Evolutionary conservation across 257 asterid genomes (phyloP).

Genomic region (Nicotiana obtusifolia): DNA sequence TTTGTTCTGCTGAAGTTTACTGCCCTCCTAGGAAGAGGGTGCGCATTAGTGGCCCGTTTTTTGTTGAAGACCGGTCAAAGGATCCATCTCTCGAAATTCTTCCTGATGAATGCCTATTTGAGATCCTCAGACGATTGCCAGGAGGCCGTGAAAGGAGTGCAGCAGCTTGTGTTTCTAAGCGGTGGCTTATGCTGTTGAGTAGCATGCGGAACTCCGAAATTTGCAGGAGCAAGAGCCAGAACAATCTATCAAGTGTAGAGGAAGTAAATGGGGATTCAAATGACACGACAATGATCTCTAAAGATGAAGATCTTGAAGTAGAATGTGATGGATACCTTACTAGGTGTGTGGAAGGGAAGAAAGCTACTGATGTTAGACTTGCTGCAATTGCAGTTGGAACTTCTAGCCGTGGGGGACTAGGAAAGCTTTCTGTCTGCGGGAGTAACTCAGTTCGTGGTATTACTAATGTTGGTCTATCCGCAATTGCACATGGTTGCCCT

Average conservation of each 20-base stretch:
- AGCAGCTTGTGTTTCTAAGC: conserved; percentile 81
- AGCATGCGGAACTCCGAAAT: conserved; percentile 56
- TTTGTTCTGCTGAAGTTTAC: conserved; percentile 53
- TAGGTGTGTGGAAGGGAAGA: conserved; percentile 18
- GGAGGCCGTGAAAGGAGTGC: conserved; percentile 71
- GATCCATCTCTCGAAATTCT: conserved; percentile 64
- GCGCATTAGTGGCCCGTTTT: conserved; percentile 48
- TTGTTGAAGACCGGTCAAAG: conserved; percentile 23
- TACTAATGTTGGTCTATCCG: conserved; percentile 11
- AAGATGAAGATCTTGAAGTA: conserved; percentile 6
- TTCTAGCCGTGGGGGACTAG: conserved; percentile 20
- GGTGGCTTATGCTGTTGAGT: conserved; percentile 69
- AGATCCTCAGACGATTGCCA: conserved; percentile 66
- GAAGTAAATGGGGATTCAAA: not conserved
- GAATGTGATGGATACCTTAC: conserved; percentile 19
- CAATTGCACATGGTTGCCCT: conserved; percentile 20
- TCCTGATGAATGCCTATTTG: conserved; percentile 84
- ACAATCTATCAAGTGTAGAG: conserved; percentile 10
- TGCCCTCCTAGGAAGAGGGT: conserved; percentile 70
- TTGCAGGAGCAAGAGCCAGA: conserved; percentile 28
- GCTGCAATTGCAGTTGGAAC: conserved; percentile 19
- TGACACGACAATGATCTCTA: conserved; percentile 3
- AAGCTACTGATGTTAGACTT: conserved; percentile 17
- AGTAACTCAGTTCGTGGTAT: conserved; percentile 10
- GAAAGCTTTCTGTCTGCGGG: conserved; percentile 16